These are phyloP conservation scores for Gracilariopsis chorda DNA, from an alignment of 23 red algal species.

Conservation along the genomic window DNA sequence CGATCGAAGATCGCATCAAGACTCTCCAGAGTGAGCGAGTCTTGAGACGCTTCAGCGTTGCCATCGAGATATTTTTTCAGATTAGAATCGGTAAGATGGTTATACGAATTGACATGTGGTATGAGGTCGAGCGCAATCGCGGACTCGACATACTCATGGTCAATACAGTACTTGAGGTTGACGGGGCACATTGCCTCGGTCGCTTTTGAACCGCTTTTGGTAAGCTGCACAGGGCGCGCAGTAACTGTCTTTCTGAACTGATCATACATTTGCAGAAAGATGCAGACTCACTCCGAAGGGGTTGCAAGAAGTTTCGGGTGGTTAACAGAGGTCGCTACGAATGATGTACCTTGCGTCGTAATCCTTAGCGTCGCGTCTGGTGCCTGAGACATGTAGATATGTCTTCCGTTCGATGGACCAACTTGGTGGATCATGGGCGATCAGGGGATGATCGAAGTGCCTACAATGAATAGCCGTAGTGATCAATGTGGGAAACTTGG, in stretches of 20 bases:
- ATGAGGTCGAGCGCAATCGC: background rate
- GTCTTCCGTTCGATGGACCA: too few relatives aligned
- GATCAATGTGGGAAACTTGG: too few relatives aligned
- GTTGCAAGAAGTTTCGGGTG: background rate
- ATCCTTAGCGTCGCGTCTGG: too few relatives aligned
- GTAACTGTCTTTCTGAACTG: background rate
- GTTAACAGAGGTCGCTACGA: background rate
- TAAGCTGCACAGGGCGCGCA: background rate
- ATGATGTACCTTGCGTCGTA: background rate
- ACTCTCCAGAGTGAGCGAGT: background rate
- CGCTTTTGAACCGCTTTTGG: background rate
- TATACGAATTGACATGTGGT: background rate
- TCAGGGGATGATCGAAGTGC: too few relatives aligned
- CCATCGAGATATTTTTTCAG: background rate
- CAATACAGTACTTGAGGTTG: background rate
- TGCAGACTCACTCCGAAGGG: background rate
- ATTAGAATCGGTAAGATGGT: background rate
- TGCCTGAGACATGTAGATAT: too few relatives aligned
- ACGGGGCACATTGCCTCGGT: background rate
- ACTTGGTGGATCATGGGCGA: too few relatives aligned
- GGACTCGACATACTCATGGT: background rate
- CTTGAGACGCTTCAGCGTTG: background rate
- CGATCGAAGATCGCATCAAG: background rate
- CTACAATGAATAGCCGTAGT: too few relatives aligned
- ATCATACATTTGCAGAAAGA: conserved; percentile 11